phyloP scores from a whole-genome alignment of 306 rosid genomes.

The Hippophae gyantsensis region DNA sequence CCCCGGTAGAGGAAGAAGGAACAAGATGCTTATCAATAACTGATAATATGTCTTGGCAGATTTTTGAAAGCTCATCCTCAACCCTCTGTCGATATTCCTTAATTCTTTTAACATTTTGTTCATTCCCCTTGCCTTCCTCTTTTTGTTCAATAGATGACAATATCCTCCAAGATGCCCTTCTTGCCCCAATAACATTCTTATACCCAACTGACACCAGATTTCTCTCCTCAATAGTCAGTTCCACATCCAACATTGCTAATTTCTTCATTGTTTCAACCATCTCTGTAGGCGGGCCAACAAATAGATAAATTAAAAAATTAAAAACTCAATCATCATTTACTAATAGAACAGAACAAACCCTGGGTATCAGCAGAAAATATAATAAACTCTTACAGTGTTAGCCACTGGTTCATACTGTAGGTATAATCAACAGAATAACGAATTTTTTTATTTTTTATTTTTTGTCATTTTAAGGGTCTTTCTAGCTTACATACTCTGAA shows the following conservation, averaged over 20 bases:
- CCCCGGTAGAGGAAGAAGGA: constrained; percentile 31
- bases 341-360: no score
- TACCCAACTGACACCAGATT: constrained; percentile 35
- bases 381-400: no score
- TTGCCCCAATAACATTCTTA: constrained; percentile 36
- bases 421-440: no score
- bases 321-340: no score
- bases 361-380: no score
- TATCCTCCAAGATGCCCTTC: constrained; percentile 40
- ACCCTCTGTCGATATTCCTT: constrained; percentile 30
- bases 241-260: constrained; percentile 33
- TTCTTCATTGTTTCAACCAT: constrained; percentile 42
- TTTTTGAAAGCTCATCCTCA: constrained; percentile 32
- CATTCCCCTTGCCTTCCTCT: constrained; percentile 31
- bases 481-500: no score
- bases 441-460: no score
- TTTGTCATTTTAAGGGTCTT: no score
- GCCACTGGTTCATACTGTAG: no score
- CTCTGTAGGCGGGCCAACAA: constrained; percentile 18
- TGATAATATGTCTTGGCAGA: constrained; percentile 30
- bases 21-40: constrained; percentile 34
- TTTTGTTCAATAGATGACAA: constrained; percentile 37
- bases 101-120: constrained; percentile 28
- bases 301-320: background rate
- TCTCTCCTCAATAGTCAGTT: constrained; percentile 35